Base-by-base conservation (phyloP, 1,139 yeast genomes). In the Yamadazyma diospyri region DNA sequence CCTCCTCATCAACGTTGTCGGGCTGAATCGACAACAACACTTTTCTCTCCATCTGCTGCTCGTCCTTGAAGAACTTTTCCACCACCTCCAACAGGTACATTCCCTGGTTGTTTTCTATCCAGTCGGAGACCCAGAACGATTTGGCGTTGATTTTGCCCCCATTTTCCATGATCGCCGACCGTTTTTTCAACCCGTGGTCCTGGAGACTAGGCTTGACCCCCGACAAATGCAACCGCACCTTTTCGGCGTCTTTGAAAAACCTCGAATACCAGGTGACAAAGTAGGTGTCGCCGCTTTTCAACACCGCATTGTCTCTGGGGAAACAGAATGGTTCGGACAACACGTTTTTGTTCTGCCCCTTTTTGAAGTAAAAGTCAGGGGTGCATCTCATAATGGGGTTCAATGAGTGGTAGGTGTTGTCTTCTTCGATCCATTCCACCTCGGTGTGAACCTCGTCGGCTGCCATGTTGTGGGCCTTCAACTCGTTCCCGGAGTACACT, bases 311-410 rank as follows among this genome's bases (percentile, higher is more conserved):
- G 43, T 84, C 92, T 21, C 62, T 66, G 13, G 95, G 96, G 17
- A 84, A 75, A 56, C 96, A 87, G 55, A 86, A 84, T 12, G 96
- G 96, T 36, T 69, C 89, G 23, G 86, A 73, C 0, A 57, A 40
- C 16, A 58, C 54, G 41, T 74, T 74, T 47, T 76, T 76, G 23
- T 77, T 80, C 27, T 65, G 38, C 7, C 92, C 92, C 54, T 78
- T 83, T 46, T 71, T 72, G 49, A 66, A 69, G 53, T 83, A 87
- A 30, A 71, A 57, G 34, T 81, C 82, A 1, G 96, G 96, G 3
- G 89, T 83, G 59, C 96, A 87, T 57, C 96, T 71, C 48, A 85
- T 73, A 35, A 87, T 57, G 0, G 96, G 96, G 48, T 80, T 83
- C 51, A 87, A 67, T 15, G 70, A 60, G 27, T 76, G 80, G 48